phyloP scores from a whole-genome alignment of 371 early-diverging fungal genomes.

The Mortierella polycephala region DNA sequence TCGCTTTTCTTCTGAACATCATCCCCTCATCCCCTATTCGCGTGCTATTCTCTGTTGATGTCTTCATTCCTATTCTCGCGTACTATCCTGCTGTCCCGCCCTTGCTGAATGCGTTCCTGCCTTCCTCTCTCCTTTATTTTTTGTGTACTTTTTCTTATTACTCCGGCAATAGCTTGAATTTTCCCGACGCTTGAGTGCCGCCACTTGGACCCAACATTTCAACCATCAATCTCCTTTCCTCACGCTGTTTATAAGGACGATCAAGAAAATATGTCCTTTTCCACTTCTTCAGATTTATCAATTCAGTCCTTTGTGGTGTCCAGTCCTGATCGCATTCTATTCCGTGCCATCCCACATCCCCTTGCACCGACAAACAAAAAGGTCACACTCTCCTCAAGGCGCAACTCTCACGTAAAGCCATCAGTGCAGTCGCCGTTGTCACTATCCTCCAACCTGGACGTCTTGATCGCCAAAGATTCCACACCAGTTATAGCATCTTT shows the following conservation, averaged over 20 bases:
- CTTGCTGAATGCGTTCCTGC: not conserved
- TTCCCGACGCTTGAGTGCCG: not conserved
- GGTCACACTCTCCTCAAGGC: constrained; percentile 35
- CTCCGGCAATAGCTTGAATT: not conserved
- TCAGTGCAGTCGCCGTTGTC: constrained; percentile 11
- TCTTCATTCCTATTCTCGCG: not conserved
- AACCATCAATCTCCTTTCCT: not conserved
- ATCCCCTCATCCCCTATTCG: constrained; percentile 1
- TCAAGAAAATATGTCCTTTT: constrained; percentile 17
- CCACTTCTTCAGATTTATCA: constrained; percentile 16
- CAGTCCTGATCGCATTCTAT: constrained; percentile 33
- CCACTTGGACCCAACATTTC: not conserved
- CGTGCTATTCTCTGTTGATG: not conserved
- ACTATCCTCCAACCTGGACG: constrained; percentile 5
- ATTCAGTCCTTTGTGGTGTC: constrained; percentile 30
- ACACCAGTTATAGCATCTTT: constrained; percentile 11
- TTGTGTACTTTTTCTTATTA: not conserved
- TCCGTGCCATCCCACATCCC: constrained; percentile 41
- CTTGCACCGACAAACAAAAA: constrained; percentile 41
- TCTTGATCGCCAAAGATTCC: not conserved
- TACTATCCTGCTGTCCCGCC: not conserved
- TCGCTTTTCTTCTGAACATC: not conserved
- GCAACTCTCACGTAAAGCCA: constrained; percentile 7
- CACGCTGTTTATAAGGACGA: not conserved
- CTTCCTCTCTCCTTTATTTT: not conserved